Conservation (phyloP, 2,329 filamentous ascomycete species). For the Ceratocystis papillata region DNA sequence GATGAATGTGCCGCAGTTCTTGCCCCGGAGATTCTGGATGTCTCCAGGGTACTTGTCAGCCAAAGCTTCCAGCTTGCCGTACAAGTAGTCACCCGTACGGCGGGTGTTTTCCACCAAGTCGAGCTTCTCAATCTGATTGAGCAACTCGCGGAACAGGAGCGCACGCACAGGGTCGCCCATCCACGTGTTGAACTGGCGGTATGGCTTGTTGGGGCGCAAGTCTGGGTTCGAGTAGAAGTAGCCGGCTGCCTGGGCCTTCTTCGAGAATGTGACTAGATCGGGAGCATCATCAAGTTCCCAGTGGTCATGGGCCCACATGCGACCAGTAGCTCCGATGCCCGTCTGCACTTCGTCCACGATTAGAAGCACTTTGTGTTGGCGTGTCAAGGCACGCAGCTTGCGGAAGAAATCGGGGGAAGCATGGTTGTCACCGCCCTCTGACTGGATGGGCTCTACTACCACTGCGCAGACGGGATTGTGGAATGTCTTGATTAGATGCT, state of each 20-base stretch:
- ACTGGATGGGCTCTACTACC: slow-evolving; percentile 70
- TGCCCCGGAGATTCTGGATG: slow-evolving; percentile 74
- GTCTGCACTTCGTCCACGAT: slow-evolving; percentile 83
- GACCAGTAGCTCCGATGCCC: slow-evolving; percentile 72
- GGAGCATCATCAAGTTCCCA: slow-evolving; percentile 62
- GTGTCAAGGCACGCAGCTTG: slow-evolving; percentile 60
- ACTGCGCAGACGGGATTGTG: slow-evolving; percentile 63
- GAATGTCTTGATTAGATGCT: slow-evolving; percentile 55
- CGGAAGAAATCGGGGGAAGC: slow-evolving; percentile 69
- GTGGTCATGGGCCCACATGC: slow-evolving; percentile 81
- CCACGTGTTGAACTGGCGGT: slow-evolving; percentile 82
- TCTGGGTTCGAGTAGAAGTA: slow-evolving; percentile 72
- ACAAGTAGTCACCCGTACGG: slow-evolving; percentile 68
- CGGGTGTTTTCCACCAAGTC: slow-evolving; percentile 74
- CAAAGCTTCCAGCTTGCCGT: slow-evolving; percentile 54
- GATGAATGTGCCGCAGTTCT: slow-evolving; percentile 83
- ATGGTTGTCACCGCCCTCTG: slow-evolving; percentile 76
- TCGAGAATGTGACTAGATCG: slow-evolving; percentile 81
- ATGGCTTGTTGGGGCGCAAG: slow-evolving; percentile 67
- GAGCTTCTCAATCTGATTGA: slow-evolving; percentile 62
- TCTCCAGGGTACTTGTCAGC: slow-evolving; percentile 61
- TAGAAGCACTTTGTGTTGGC: slow-evolving; percentile 57
- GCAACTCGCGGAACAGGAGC: slow-evolving; percentile 66
- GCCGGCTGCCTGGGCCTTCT: slow-evolving; percentile 76
- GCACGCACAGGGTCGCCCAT: slow-evolving; percentile 72